Conservation (phyloP, 768 basidiomycete species). For the Daedaleopsis nitida region DNA sequence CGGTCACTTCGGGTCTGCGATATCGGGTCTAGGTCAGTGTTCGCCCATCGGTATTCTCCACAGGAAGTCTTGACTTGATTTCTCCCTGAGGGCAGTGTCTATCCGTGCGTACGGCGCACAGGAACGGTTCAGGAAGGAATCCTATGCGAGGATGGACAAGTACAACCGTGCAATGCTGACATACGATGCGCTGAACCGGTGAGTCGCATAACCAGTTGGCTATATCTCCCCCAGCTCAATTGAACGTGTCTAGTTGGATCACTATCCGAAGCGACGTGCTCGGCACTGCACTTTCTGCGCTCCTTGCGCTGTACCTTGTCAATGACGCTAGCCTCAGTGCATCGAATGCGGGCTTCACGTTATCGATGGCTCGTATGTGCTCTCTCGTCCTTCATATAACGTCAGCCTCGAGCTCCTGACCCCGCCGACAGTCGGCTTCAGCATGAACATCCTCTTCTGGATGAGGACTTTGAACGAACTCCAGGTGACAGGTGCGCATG, state of each 20-base stretch:
- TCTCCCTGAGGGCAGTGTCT: slow-evolving; percentile 32
- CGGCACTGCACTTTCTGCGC: slow-evolving; percentile 52
- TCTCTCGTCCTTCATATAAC: no score
- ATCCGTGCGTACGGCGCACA: slow-evolving; percentile 61
- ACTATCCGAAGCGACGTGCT: slow-evolving; percentile 56
- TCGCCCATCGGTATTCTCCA: background rate
- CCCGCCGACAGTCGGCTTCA: slow-evolving; percentile 44
- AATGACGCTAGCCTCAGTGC: slow-evolving; percentile 45
- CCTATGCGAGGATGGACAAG: slow-evolving; percentile 47
- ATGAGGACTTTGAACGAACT: slow-evolving; percentile 47
- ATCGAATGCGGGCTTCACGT: slow-evolving; percentile 41
- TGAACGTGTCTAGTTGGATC: slow-evolving; percentile 42
- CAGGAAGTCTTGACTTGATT: background rate
- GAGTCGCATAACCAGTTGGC: background rate
- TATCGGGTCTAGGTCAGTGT: slow-evolving; percentile 46
- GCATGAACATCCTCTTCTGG: slow-evolving; percentile 54
- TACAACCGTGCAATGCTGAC: slow-evolving; percentile 44
- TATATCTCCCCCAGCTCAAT: no score
- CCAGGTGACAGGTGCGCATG: slow-evolving; percentile 42
- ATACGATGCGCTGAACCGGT: slow-evolving; percentile 51
- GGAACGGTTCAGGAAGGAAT: slow-evolving; percentile 42
- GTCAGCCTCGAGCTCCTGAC: no score
- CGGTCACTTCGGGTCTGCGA: slow-evolving; percentile 53
- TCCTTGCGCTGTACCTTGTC: slow-evolving; percentile 53
- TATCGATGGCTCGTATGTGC: slow-evolving; percentile 37